These are phyloP conservation scores for Corchorus olitorius DNA, from an alignment of 345 rosid species.

Conservation along the genomic window DNA sequence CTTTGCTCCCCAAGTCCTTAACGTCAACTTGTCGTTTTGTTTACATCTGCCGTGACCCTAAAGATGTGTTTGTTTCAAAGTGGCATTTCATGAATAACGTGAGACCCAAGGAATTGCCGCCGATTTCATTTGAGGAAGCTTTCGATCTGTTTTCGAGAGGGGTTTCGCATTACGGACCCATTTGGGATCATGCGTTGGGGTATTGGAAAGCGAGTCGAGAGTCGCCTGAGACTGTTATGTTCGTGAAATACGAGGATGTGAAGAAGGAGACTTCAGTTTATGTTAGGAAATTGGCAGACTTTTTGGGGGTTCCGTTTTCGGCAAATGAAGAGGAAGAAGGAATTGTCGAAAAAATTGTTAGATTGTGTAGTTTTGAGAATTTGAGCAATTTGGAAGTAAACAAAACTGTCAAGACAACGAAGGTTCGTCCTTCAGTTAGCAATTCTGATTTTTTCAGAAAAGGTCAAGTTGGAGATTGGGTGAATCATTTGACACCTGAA, in stretches of 20 bases:
- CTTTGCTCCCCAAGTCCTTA: too few relatives aligned
- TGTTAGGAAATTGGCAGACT: constrained; percentile 31
- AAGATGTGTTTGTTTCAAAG: constrained; percentile 31
- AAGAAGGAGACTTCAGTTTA: constrained; percentile 22
- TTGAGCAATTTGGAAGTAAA: constrained; percentile 39
- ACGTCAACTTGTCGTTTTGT: background rate
- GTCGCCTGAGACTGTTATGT: background rate
- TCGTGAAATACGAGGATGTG: constrained; percentile 31
- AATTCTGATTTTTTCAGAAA: constrained; percentile 32
- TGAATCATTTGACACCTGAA: constrained; percentile 24
- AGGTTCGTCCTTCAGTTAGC: background rate
- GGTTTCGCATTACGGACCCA: background rate
- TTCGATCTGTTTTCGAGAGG: constrained; percentile 17
- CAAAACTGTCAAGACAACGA: background rate
- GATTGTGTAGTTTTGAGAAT: constrained; percentile 39
- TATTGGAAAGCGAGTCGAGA: background rate
- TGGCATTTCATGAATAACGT: constrained; percentile 32
- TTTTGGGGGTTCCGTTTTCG: constrained; percentile 24
- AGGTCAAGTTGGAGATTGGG: constrained; percentile 43
- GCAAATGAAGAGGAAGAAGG: constrained; percentile 28
- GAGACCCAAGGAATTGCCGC: background rate
- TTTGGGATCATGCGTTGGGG: background rate
- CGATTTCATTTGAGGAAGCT: constrained; percentile 1
- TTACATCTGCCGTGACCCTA: constrained; percentile 34
- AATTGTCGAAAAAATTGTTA: constrained; percentile 23